Conservation (phyloP, 306 rosid species). For the Canavalia gladiata region DNA sequence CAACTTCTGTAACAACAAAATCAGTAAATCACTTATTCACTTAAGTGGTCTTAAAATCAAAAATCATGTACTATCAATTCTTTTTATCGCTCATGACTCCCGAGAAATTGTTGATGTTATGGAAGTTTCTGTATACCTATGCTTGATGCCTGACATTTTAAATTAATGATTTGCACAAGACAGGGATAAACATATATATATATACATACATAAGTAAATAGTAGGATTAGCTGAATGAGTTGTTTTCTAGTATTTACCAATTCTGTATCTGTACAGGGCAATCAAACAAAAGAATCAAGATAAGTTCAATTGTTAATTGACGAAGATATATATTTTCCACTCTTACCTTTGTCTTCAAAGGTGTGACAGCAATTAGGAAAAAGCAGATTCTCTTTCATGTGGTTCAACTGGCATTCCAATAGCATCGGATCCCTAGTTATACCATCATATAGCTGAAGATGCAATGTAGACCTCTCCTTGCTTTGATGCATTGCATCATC, state of each 20-base stretch:
- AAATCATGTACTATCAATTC: not conserved
- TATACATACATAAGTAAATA: not conserved
- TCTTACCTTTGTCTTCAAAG: slow-evolving; percentile 34
- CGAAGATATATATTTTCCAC: not conserved
- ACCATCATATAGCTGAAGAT: slow-evolving; percentile 20
- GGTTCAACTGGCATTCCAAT: slow-evolving; percentile 32
- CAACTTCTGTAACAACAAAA: slow-evolving; percentile 21
- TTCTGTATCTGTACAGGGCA: not conserved
- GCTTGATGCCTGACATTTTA: too few species aligned
- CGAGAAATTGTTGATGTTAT: not conserved
- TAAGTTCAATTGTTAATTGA: not conserved
- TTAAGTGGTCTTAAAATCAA: not conserved
- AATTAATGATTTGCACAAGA: not conserved
- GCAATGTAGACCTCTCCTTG: slow-evolving; percentile 28
- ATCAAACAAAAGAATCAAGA: not conserved
- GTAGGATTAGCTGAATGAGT: not conserved
- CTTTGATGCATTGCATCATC: slow-evolving; percentile 20
- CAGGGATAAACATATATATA: not conserved
- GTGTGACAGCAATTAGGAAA: not conserved
- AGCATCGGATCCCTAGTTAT: slow-evolving; percentile 45
- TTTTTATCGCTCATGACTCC: not conserved
- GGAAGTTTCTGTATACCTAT: too few species aligned
- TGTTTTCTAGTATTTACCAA: not conserved
- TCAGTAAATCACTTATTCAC: not conserved
- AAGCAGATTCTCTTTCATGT: slow-evolving; percentile 18